Percentiles rank a stretch among this genome's conserved stretches.
These are phyloP conservation scores for Galeopsis tetrahit DNA, from an alignment of 257 asterid species.

Conservation along the genomic window DNA sequence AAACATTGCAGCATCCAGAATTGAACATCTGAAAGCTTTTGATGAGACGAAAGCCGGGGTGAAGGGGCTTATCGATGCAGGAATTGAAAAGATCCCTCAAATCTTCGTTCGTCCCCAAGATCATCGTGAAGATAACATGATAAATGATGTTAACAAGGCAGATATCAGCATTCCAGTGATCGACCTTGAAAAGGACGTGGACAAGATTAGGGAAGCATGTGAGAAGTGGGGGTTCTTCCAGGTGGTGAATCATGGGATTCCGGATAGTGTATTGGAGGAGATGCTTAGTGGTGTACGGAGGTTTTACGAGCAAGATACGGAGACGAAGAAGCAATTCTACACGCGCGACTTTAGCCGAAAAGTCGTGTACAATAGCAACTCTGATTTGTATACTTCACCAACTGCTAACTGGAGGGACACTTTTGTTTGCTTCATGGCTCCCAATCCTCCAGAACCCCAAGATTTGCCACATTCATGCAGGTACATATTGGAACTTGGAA, in stretches of 20 bases:
- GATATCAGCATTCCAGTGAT: slow-evolving; percentile 54
- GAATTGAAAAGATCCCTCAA: slow-evolving; percentile 45
- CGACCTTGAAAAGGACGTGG: slow-evolving; percentile 53
- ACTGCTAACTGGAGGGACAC: slow-evolving; percentile 72
- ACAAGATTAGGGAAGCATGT: slow-evolving; percentile 48
- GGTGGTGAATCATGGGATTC: slow-evolving; percentile 70
- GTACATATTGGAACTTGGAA: slow-evolving; percentile 22
- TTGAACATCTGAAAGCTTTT: slow-evolving; percentile 54
- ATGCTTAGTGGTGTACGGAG: slow-evolving; percentile 59
- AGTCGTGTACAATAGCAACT: slow-evolving; percentile 60
- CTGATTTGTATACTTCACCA: slow-evolving; percentile 50
- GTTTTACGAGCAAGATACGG: slow-evolving; percentile 61
- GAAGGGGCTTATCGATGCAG: slow-evolving; percentile 67
- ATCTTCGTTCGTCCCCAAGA: slow-evolving; percentile 48
- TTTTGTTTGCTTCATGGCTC: slow-evolving; percentile 57
- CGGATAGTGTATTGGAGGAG: slow-evolving; percentile 48
- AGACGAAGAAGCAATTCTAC: slow-evolving; percentile 52
- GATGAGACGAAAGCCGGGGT: slow-evolving; percentile 71
- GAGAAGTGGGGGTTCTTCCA: slow-evolving; percentile 67
- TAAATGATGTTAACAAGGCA: neutral
- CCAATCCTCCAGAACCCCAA: slow-evolving; percentile 49
- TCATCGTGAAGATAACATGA: neutral
- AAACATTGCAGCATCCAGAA: slow-evolving; percentile 14
- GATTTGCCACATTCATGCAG: slow-evolving; percentile 63
- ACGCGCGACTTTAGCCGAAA: slow-evolving; percentile 54